These are phyloP conservation scores for Golubevia sp. DNA, from an alignment of 1,284 basidiomycete species.

Conservation along the genomic window DNA sequence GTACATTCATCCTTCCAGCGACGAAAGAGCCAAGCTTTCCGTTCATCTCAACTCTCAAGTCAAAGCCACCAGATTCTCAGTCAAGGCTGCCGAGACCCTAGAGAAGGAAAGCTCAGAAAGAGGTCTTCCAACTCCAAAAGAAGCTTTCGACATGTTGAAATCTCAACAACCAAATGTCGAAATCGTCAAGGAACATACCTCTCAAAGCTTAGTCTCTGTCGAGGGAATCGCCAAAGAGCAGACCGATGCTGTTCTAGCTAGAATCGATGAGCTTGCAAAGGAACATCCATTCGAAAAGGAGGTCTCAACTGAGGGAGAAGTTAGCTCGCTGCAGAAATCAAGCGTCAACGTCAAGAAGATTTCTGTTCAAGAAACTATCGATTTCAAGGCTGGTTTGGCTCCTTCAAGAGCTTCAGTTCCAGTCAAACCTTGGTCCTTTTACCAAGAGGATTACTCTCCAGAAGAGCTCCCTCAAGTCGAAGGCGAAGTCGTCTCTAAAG, in stretches of 20 bases:
- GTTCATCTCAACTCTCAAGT: slow-evolving; percentile 65
- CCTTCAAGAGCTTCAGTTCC: slow-evolving; percentile 34
- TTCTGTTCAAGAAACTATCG: slow-evolving; percentile 17
- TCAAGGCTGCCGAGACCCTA: slow-evolving; percentile 37
- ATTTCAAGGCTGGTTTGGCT: slow-evolving; percentile 42
- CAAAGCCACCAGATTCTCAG: slow-evolving; percentile 44
- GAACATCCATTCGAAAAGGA: slow-evolving; percentile 26
- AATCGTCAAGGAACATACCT: slow-evolving; percentile 38
- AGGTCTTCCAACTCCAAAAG: slow-evolving; percentile 26
- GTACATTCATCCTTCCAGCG: slow-evolving; percentile 67
- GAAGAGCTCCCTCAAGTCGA: neutral
- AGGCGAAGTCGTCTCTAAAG: neutral
- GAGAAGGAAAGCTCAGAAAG: slow-evolving; percentile 20
- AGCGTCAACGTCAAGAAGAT: slow-evolving; percentile 21
- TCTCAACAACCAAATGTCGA: slow-evolving; percentile 37
- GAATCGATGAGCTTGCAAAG: slow-evolving; percentile 31
- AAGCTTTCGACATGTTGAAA: slow-evolving; percentile 30
- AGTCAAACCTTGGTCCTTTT: slow-evolving; percentile 8
- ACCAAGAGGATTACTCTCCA: neutral
- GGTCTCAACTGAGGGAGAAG: neutral
- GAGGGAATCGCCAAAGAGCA: slow-evolving; percentile 12
- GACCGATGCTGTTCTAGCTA: slow-evolving; percentile 18
- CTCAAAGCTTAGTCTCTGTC: slow-evolving; percentile 18
- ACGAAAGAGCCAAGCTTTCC: slow-evolving; percentile 33
- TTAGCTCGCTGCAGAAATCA: neutral